phyloP scores from a whole-genome alignment of 352 stramenopile species.

The Phytophthora idaei region DNA sequence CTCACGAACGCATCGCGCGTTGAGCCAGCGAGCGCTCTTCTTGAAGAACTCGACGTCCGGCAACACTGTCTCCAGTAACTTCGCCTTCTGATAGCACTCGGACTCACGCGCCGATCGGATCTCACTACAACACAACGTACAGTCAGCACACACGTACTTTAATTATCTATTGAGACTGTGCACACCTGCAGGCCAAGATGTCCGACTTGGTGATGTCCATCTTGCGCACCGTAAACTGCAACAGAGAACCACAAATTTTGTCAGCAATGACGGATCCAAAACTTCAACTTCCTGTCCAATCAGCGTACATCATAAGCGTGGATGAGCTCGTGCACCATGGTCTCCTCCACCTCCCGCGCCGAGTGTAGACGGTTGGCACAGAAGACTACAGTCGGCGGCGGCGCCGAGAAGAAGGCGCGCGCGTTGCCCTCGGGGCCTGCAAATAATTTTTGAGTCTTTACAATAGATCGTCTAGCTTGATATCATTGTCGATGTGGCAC shows the following conservation, averaged over 20 bases:
- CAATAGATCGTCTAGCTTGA: neutral
- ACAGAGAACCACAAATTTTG: neutral
- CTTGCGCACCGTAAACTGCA: conserved; percentile 79
- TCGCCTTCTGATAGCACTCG: conserved; percentile 82
- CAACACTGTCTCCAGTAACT: conserved; percentile 60
- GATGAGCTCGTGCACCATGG: conserved; percentile 87
- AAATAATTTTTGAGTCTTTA: conserved; percentile 1
- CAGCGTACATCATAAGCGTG: conserved; percentile 80
- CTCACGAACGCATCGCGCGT: conserved; percentile 71
- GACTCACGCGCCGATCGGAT: conserved; percentile 83
- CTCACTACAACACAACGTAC: conserved; percentile 45
- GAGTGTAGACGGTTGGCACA: conserved; percentile 84
- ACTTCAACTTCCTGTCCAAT: conserved; percentile 13
- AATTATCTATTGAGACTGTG: neutral
- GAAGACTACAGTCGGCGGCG: conserved; percentile 81
- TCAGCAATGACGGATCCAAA: conserved; percentile 6
- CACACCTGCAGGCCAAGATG: conserved; percentile 75
- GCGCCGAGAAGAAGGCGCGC: conserved; percentile 84
- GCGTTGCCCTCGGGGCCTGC: conserved; percentile 76
- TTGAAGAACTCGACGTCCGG: conserved; percentile 69
- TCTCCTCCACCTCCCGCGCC: conserved; percentile 74
- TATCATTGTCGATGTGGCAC: neutral
- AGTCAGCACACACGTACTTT: conserved; percentile 1
- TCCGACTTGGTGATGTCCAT: conserved; percentile 88
- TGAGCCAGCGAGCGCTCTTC: conserved; percentile 65